Evolutionary conservation across 2,329 filamentous ascomycete species (phyloP).

Genomic region (Monosporascus cannonballus): DNA sequence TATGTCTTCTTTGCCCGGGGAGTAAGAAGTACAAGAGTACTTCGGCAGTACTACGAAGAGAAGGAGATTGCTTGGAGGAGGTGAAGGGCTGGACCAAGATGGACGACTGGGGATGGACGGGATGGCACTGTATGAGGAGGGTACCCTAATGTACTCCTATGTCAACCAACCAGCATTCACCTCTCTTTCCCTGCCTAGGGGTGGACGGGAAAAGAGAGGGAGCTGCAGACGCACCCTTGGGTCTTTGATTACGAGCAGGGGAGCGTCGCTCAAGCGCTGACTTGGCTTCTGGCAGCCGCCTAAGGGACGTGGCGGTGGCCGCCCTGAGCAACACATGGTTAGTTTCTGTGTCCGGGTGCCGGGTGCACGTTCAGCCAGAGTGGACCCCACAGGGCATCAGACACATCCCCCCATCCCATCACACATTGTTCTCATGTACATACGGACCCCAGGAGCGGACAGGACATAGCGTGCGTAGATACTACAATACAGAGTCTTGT

Average conservation of each 20-base stretch:
- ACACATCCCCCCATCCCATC: too few species aligned
- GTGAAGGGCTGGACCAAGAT: neutral
- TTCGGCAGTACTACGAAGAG: constrained; percentile 21
- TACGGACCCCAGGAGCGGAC: too few species aligned
- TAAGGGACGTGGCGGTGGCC: neutral
- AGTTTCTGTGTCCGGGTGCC: neutral
- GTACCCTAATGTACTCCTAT: neutral
- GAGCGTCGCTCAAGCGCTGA: constrained; percentile 12
- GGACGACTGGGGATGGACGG: neutral
- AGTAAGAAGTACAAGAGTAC: constrained; percentile 17
- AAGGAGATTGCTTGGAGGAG: neutral
- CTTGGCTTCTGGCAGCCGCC: constrained; percentile 7
- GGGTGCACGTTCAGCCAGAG: too few species aligned
- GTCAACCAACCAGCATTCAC: neutral
- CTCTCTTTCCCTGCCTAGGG: neutral
- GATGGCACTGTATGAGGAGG: neutral
- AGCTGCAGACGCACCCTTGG: neutral
- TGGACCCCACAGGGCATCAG: too few species aligned
- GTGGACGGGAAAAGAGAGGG: neutral
- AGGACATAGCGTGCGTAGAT: too few species aligned
- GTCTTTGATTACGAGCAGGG: constrained; percentile 11
- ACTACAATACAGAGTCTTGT: too few species aligned
- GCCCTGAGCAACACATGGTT: neutral
- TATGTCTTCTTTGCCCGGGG: constrained; percentile 19
- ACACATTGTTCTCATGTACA: too few species aligned